phyloP scores from a whole-genome alignment of 2,329 filamentous ascomycete genomes.

The Paramyrothecium roridum region DNA sequence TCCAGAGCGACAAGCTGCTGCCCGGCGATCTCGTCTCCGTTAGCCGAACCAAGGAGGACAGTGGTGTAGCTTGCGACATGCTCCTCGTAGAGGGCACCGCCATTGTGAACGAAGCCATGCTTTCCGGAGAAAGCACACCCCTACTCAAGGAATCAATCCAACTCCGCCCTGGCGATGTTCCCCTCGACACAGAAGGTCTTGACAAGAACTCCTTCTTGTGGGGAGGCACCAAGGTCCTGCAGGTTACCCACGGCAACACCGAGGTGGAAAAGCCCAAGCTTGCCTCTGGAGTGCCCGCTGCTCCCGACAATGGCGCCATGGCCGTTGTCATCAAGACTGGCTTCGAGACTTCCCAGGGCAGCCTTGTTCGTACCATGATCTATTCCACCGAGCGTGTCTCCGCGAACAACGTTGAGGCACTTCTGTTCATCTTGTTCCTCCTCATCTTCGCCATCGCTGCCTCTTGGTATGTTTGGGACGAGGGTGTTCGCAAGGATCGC shows the following conservation, averaged over 20 bases:
- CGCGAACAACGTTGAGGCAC: slow-evolving; percentile 93
- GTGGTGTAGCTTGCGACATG: slow-evolving; percentile 97
- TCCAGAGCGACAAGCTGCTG: slow-evolving; percentile 85
- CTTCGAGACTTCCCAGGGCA: slow-evolving; percentile 97
- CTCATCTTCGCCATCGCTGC: slow-evolving; percentile 94
- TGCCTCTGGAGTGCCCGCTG: slow-evolving; percentile 72
- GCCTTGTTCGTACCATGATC: slow-evolving; percentile 97
- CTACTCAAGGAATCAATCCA: slow-evolving; percentile 95
- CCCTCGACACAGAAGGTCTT: slow-evolving; percentile 81
- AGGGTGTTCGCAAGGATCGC: slow-evolving; percentile 89
- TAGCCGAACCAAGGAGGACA: slow-evolving; percentile 91
- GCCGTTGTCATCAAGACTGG: slow-evolving; percentile 95
- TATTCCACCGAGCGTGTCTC: slow-evolving; percentile 98
- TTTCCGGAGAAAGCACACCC: slow-evolving; percentile 96
- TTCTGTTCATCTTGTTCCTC: slow-evolving; percentile 97
- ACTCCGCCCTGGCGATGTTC: slow-evolving; percentile 76
- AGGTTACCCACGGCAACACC: slow-evolving; percentile 82
- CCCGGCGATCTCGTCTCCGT: slow-evolving; percentile 93
- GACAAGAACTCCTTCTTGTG: slow-evolving; percentile 98
- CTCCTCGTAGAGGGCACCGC: slow-evolving; percentile 89
- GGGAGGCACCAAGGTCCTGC: slow-evolving; percentile 95
- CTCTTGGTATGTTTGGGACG: slow-evolving; percentile 98
- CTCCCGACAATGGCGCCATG: slow-evolving; percentile 91
- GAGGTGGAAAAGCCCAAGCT: slow-evolving; percentile 71
- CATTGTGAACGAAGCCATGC: slow-evolving; percentile 99